phyloP scores from a whole-genome alignment of 163 green algal species.

The Coccomyxa subellipsoidea region DNA sequence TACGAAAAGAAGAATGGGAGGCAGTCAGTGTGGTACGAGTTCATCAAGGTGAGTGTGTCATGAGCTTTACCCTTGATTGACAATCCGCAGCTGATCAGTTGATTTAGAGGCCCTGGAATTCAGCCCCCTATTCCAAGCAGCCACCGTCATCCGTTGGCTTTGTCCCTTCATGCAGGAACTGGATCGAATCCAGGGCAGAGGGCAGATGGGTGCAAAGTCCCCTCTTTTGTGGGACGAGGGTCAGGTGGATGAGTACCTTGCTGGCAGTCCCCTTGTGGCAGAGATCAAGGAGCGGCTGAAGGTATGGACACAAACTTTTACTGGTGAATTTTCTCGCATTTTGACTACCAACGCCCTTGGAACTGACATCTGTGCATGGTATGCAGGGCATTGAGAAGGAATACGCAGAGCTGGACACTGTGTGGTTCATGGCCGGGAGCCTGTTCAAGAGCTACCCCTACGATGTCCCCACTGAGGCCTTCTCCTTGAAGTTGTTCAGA shows the following conservation, averaged over 20 bases:
- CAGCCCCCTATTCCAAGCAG: no score
- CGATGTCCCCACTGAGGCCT: constrained; percentile 89
- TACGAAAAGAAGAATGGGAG: constrained; percentile 88
- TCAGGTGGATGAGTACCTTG: constrained; percentile 60
- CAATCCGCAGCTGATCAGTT: not conserved
- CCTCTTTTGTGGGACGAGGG: constrained; percentile 85
- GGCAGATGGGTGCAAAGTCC: constrained; percentile 72
- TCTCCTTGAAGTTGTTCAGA: constrained; percentile 80
- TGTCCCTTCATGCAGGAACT: constrained; percentile 54
- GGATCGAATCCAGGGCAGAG: constrained; percentile 68
- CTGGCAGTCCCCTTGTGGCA: constrained; percentile 74
- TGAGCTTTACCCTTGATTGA: not conserved
- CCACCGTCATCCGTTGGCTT: no score
- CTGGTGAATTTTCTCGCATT: no score
- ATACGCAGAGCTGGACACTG: constrained; percentile 91
- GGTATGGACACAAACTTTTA: constrained; percentile 22
- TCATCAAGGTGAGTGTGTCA: constrained; percentile 64
- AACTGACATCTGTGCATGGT: not conserved
- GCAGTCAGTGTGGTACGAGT: constrained; percentile 74
- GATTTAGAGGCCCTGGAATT: no score
- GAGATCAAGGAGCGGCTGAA: constrained; percentile 64
- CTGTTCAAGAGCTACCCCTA: constrained; percentile 86
- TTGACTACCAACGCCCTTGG: no score
- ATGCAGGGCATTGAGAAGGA: constrained; percentile 75
- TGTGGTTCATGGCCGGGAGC: constrained; percentile 82